Conservation (phyloP, 2,329 filamentous ascomycete species). For the Ascochyta viciae-villosae region DNA sequence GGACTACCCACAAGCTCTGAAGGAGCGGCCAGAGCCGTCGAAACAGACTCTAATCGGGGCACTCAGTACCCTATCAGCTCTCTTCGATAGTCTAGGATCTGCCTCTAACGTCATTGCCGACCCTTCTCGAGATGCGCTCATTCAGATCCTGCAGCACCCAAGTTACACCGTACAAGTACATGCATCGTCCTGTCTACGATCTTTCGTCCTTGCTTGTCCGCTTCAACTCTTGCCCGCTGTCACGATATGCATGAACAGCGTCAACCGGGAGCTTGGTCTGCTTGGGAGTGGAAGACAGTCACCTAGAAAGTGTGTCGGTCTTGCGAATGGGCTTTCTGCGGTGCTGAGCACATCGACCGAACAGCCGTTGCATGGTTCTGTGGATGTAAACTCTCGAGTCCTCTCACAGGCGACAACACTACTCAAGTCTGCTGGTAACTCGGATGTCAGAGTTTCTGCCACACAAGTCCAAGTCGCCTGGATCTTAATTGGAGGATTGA, state of each 20-base stretch:
- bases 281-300: slow-evolving; percentile 78
- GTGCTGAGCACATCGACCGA: slow-evolving; percentile 87
- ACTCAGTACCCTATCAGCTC: slow-evolving; percentile 77
- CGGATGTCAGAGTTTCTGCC: slow-evolving; percentile 86
- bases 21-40: slow-evolving; percentile 85
- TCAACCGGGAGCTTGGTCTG: slow-evolving; percentile 83
- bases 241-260: slow-evolving; percentile 95
- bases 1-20: slow-evolving; percentile 89
- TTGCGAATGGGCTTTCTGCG: slow-evolving; percentile 89
- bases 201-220: slow-evolving; percentile 87
- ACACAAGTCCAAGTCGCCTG: slow-evolving; percentile 98
- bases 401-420: slow-evolving; percentile 90
- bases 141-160: slow-evolving; percentile 91
- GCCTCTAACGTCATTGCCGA: slow-evolving; percentile 83
- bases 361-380: slow-evolving; percentile 90
- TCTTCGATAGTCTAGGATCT: slow-evolving; percentile 82
- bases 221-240: slow-evolving; percentile 90
- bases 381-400: slow-evolving; percentile 92
- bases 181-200: slow-evolving; percentile 83
- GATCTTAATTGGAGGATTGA: slow-evolving; percentile 94
- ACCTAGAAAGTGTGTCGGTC: slow-evolving; percentile 83
- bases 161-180: slow-evolving; percentile 96
- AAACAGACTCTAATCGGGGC: slow-evolving; percentile 85
- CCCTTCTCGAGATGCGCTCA: slow-evolving; percentile 79
- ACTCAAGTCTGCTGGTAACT: slow-evolving; percentile 89